A percentile compares a stretch with the other conserved stretches of the same genome.
Evolutionary conservation across 192 early-diverging fungal species (phyloP).

Genomic region (Coemansia sp.): DNA sequence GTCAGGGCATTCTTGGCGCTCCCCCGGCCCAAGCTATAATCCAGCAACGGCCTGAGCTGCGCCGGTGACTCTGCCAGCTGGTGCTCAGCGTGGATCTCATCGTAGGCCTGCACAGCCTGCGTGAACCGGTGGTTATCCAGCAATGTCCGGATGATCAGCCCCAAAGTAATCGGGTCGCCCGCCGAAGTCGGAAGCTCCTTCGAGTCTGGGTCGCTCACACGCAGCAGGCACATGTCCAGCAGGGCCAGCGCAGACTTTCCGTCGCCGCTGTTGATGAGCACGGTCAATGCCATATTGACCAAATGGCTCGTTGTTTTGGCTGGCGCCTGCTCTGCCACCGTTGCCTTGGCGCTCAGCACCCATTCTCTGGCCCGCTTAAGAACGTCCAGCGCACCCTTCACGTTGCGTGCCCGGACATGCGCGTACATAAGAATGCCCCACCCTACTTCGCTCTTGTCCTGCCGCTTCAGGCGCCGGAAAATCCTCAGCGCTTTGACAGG

Average conservation of each 20-base stretch:
- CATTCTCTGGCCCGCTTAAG: conserved; percentile 9
- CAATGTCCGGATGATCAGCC: conserved; percentile 16
- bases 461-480: conserved; percentile 1
- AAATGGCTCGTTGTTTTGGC: conserved; percentile 7
- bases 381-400: conserved; percentile 4
- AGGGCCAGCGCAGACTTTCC: conserved; percentile 7
- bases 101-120: conserved; percentile 12
- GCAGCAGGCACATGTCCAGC: conserved; percentile 4
- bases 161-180: conserved; percentile 19
- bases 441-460: conserved; percentile 1
- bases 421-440: conserved; percentile 38
- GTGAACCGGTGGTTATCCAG: conserved; percentile 11
- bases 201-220: neutral
- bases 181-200: conserved; percentile 6
- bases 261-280: conserved; percentile 8
- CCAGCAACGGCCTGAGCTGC: conserved; percentile 4
- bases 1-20: neutral
- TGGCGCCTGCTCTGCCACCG: neutral
- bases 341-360: conserved; percentile 13
- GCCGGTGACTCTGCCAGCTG: neutral
- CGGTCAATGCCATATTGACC: conserved; percentile 26
- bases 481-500: neutral
- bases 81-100: conserved; percentile 5
- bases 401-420: conserved; percentile 6
- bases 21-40: neutral